phyloP scores from a whole-genome alignment of 2,329 filamentous ascomycete species.

The Coniochaeta sp. region DNA sequence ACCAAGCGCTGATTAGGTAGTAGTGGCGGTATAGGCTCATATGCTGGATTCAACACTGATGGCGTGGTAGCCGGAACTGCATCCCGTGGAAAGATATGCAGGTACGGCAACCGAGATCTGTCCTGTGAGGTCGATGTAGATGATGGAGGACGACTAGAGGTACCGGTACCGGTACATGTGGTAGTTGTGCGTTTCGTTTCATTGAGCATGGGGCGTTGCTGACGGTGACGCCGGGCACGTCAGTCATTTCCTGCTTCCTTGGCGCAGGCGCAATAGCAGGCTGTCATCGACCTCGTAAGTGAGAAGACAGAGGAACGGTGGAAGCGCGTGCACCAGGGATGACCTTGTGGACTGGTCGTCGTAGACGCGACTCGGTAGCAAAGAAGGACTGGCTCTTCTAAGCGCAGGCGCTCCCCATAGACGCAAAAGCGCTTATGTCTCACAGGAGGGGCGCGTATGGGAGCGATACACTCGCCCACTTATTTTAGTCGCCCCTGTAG shows the following conservation, averaged over 20 bases:
- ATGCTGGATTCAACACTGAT: no score
- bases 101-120: background rate
- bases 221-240: background rate
- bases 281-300: background rate
- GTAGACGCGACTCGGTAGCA: background rate
- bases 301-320: no score
- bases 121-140: background rate
- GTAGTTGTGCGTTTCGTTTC: background rate
- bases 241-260: background rate
- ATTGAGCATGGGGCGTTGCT: background rate
- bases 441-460: background rate
- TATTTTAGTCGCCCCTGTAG: background rate
- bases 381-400: background rate
- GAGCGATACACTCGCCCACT: background rate
- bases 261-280: background rate
- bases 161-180: background rate
- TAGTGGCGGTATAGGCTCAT: background rate
- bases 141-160: background rate
- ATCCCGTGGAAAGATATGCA: background rate
- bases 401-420: background rate
- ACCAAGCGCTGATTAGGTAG: background rate
- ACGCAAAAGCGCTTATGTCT: background rate
- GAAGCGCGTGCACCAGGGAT: no score
- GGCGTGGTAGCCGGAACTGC: background rate
- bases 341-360: background rate